phyloP scores from a whole-genome alignment of 768 basidiomycete species.

The Scleroderma citrinum region DNA sequence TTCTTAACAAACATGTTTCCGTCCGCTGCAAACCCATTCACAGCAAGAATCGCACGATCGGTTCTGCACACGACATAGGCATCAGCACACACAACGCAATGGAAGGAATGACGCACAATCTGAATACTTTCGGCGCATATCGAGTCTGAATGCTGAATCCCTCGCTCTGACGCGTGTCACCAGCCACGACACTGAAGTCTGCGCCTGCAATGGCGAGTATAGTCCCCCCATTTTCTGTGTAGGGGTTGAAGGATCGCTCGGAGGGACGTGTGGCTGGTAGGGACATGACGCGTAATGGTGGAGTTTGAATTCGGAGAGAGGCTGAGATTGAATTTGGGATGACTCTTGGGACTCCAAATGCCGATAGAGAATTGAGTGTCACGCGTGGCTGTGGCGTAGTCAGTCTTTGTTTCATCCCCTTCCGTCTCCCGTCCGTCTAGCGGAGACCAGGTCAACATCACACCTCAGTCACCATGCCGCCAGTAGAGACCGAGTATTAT shows the following conservation, averaged over 20 bases:
- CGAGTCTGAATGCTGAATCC: constrained; percentile 98
- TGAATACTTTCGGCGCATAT: constrained; percentile 93
- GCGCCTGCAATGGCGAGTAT: constrained; percentile 93
- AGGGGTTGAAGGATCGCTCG: constrained; percentile 76
- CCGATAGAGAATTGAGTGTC: too few species aligned
- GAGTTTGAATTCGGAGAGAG: too few species aligned
- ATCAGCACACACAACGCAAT: too few species aligned
- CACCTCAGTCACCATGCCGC: constrained; percentile 73
- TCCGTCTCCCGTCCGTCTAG: too few species aligned
- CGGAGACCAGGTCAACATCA: too few species aligned
- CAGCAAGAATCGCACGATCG: constrained; percentile 87
- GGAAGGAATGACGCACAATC: constrained; percentile 67
- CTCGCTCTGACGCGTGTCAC: constrained; percentile 94
- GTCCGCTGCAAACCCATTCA: constrained; percentile 96
- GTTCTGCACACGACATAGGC: too few species aligned
- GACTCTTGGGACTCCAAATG: too few species aligned
- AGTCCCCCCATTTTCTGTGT: constrained; percentile 91
- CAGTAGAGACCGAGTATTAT: constrained; percentile 88
- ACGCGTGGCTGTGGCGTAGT: too few species aligned
- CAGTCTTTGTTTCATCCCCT: too few species aligned
- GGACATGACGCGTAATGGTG: too few species aligned
- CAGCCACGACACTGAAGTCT: constrained; percentile 91
- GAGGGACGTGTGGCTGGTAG: constrained; percentile 37
- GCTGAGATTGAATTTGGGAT: too few species aligned
- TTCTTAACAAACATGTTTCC: constrained; percentile 97